These are phyloP conservation scores for Prunus davidiana DNA, from an alignment of 306 rosid species.

Conservation along the genomic window DNA sequence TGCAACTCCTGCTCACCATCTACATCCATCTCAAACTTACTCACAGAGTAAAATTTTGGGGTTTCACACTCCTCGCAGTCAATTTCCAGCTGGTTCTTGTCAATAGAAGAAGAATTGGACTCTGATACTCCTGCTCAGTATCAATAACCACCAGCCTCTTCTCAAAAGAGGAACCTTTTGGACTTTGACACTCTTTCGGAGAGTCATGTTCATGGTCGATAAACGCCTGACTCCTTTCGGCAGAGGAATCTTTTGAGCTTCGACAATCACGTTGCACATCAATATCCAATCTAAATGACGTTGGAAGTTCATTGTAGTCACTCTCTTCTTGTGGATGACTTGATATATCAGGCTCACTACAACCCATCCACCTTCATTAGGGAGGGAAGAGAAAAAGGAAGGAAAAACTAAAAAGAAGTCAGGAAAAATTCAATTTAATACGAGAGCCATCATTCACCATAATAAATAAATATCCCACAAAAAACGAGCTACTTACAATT, in stretches of 20 bases:
- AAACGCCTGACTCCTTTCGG: conserved; percentile 12
- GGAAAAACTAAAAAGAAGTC: background rate
- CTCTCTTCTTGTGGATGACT: conserved; percentile 17
- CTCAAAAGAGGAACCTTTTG: conserved; percentile 19
- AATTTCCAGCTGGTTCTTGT: conserved; percentile 26
- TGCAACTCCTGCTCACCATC: conserved; percentile 21
- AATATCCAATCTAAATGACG: conserved; percentile 21
- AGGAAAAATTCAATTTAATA: background rate
- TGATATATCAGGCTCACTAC: conserved; percentile 23
- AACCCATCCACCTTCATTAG: conserved; percentile 33
- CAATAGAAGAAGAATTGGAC: conserved; percentile 27
- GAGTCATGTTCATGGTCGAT: background rate
- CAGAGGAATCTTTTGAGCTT: conserved; percentile 2
- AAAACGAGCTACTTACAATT: background rate
- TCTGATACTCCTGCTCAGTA: conserved; percentile 25
- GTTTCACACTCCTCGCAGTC: conserved; percentile 30
- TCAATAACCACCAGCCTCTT: conserved; percentile 25
- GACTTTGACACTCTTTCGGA: conserved; percentile 10
- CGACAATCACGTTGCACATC: conserved; percentile 18
- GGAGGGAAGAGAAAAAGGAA: background rate
- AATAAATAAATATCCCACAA: background rate
- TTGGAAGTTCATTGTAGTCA: conserved; percentile 23
- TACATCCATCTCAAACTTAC: conserved; percentile 28
- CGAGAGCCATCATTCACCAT: background rate
- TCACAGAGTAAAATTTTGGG: conserved; percentile 27